Evolutionary conservation across 2,329 filamentous ascomycete genomes (phyloP), one percentile per base, ranked within the genome.

Genomic region (Pyrenophora teres): DNA sequence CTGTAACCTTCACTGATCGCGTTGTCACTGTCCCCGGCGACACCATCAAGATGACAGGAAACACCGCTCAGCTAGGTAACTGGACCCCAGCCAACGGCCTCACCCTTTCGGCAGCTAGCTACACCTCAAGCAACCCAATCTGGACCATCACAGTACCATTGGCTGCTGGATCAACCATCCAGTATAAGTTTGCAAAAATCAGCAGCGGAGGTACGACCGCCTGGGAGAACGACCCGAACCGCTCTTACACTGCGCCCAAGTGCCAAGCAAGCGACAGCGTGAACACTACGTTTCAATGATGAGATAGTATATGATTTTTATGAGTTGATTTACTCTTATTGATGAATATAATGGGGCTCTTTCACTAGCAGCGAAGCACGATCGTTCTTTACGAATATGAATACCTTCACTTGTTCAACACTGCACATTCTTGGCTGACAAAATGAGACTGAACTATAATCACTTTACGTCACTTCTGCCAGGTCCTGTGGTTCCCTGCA

Each of bases 21-120:
- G 76, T 78, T 4, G 67, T 67, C 1, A 82, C 79, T 1, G 76
- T 75, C 38, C 77, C 67, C 39, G 80, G 80, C 16, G 79, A 82
- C 51, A 80, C 78, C 25, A 63, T 82, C 32, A 77, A 75, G 41
- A 65, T 82, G 3, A 61, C 73, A 0, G 80, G 80, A 31, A 76
- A 74, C 59, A 73, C 70, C 1, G 54, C 70, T 2, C 76, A 78
- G 42, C 68, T 82, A 0, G 79, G 78, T 0, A 64, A 54, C 19
- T 81, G 79, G 78, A 65, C 75, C 13, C 45, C 77, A 3, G 63
- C 62, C 7, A 70, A 63, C 10, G 76, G 72, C 5, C 72, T 72
- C 50, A 69, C 73, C 10, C 63, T 82, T 39, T 70, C 72, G 12
- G 74, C 78, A 0, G 66, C 71, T 2, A 66, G 67, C 12, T 82